Base-by-base conservation (phyloP, 2,329 filamentous ascomycete species). In the Claviceps arundinis region DNA sequence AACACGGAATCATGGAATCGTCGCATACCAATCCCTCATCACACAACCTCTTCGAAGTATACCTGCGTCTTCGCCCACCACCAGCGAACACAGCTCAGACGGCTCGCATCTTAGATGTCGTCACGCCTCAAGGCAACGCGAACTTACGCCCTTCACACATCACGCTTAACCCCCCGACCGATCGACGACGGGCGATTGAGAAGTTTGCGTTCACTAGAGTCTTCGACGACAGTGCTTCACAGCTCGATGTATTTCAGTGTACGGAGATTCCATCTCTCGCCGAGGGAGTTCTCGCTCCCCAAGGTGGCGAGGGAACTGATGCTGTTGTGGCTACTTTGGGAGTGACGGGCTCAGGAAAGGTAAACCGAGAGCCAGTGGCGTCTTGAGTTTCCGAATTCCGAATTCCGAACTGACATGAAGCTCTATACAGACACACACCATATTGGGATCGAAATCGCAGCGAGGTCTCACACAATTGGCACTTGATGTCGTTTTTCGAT, bases 271-370 rank as follows among this genome's bases (percentile, higher is more conserved):
- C 85, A 14, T 76, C 81, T 1, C 73, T 96, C 44, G 78, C 96
- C 6, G 83, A 91, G 60, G 89, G 88, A 19, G 89, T 95, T 3
- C 65, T 98, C 43, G 84, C 84, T 6, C 76, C 79, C 22, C 73
- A 80, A 45, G 84, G 84, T 37, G 80, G 83, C 49, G 85, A 93
- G 57, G 89, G 89, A 17, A 84, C 89, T 57, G 91, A 97, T 75
- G 90, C 88, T 9, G 71, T 97, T 52, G 73, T 98, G 51, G 93
- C 93, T 34, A 97, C 93, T 6, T 69, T 98, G 53, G 93, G 93
- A 16, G 89, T 96, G 44, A 96, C 91, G 7, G 93, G 93, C 13
- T 96, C 90, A 48, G 93, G 93, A 67, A 98, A 98, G 82, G 91
- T 95, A 34, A 34, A 34, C 9, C 30, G 61, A 48, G 62, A 42